A percentile compares a stretch with the other conserved stretches of the same genome.
phyloP scores from a whole-genome alignment of 169 alveolate species.

The Babesia bovis region DNA sequence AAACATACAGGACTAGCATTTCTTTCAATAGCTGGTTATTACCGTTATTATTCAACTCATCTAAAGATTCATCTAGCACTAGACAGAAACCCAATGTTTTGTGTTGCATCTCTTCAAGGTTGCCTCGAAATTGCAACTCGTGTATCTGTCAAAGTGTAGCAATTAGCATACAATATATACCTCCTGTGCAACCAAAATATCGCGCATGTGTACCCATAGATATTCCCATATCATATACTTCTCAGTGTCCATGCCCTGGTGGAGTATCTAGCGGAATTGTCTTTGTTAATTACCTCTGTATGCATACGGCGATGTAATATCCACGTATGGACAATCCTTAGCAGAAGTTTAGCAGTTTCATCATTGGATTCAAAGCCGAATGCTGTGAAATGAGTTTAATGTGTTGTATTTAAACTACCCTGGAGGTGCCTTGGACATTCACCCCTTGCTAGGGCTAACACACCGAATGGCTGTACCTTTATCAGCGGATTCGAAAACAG shows the following conservation, averaged over 20 bases:
- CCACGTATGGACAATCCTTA: conserved; percentile 62
- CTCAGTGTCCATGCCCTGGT: conserved; percentile 45
- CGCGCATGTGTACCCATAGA: conserved; percentile 49
- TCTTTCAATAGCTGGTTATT: conserved; percentile 28
- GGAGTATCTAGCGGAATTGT: too few relatives aligned
- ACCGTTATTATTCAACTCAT: conserved; percentile 17
- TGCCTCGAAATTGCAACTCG: conserved; percentile 33
- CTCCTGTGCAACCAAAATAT: conserved; percentile 24
- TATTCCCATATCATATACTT: conserved; percentile 61
- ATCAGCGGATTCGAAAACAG: conserved; percentile 45
- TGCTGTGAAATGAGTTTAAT: conserved; percentile 4
- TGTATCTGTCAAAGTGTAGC: conserved; percentile 19
- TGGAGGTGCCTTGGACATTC: conserved; percentile 48
- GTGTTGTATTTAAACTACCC: conserved; percentile 1
- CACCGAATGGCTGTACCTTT: conserved; percentile 56
- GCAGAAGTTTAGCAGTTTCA: conserved; percentile 37
- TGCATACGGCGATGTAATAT: conserved; percentile 57
- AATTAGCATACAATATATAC: background rate
- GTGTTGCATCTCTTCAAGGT: conserved; percentile 64
- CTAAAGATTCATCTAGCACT: conserved; percentile 60
- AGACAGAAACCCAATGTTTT: conserved; percentile 62
- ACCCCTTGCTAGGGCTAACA: conserved; percentile 34
- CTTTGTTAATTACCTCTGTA: conserved; percentile 27
- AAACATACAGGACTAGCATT: conserved; percentile 37
- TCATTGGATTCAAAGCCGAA: conserved; percentile 37